Base-by-base conservation (phyloP, 2,329 filamentous ascomycete genomes). In the Clonostachys rhizophaga region DNA sequence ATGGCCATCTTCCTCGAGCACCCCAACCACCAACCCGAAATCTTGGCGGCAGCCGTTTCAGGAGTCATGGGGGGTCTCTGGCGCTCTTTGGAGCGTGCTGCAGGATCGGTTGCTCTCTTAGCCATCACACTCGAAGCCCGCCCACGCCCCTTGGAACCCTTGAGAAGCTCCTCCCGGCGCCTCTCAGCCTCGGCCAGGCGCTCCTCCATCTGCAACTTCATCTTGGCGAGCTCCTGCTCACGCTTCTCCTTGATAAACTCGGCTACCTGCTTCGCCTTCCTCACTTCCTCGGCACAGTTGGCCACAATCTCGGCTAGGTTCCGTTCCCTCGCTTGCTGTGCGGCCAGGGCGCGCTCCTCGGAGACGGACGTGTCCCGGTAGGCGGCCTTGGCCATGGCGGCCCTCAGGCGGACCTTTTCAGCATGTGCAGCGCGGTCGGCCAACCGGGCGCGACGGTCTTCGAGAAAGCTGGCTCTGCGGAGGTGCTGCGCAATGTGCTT, bases 291-390 rank as follows among this genome's bases (percentile, higher is more conserved):
- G 17, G 89, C 89, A 60, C 89, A 92, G 50, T 82, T 78, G 43
- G 88, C 86, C 5, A 89, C 87, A 40, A 92, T 91, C 62, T 91
- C 88, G 9, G 87, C 88, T 16, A 94, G 68, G 55, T 91, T 89
- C 56, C 86, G 86, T 68, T 92, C 87, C 49, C 89, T 79, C 1
- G 88, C 86, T 53, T 89, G 79, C 52, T 90, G 83, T 6, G 88
- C 89, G 6, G 89, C 89, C 49, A 91, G 68, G 5, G 88, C 87
- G 44, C 86, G 77, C 64, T 91, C 87, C 62, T 92, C 88, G 41
- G 84, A 87, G 47, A 83, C 76, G 3, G 79, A 81, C 34, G 71
- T 80, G 54, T 85, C 81, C 17, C 78, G 74, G 3, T 83, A 79
- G 7, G 82, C 76, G 4, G 87, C 83, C 66, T 90, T 91, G 50